These are phyloP conservation scores for Sporothrix pseudoabietina DNA, from an alignment of 2,329 filamentous ascomycete species.

Conservation along the genomic window DNA sequence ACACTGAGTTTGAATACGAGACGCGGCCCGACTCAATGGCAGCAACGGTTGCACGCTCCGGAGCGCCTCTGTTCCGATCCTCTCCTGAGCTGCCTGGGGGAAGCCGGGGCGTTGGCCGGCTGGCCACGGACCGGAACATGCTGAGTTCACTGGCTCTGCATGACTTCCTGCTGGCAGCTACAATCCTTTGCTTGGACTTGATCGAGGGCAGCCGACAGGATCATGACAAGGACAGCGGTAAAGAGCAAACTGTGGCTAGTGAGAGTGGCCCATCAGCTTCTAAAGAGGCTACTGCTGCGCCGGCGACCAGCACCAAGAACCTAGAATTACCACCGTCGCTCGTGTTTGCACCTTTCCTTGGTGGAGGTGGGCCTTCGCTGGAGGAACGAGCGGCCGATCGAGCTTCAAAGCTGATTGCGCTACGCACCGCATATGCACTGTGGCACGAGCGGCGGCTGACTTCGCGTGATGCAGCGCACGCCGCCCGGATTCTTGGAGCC, in stretches of 20 bases:
- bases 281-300: neutral
- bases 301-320: neutral
- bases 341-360: neutral
- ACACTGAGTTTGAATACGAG: slow-evolving; percentile 52
- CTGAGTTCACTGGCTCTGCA: slow-evolving; percentile 59
- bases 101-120: slow-evolving; percentile 48
- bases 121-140: slow-evolving; percentile 58
- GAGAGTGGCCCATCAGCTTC: neutral
- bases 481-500: slow-evolving; percentile 49
- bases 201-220: slow-evolving; percentile 43
- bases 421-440: slow-evolving; percentile 49
- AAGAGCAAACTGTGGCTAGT: neutral
- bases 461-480: slow-evolving; percentile 50
- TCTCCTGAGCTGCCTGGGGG: neutral
- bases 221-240: neutral
- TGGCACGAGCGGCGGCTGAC: slow-evolving; percentile 49
- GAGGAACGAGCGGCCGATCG: slow-evolving; percentile 29
- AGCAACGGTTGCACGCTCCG: neutral
- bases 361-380: slow-evolving; percentile 21
- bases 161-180: slow-evolving; percentile 63
- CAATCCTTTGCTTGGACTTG: slow-evolving; percentile 59
- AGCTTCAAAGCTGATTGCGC: slow-evolving; percentile 44
- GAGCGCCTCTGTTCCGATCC: neutral
- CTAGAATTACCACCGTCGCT: neutral
- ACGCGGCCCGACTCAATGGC: slow-evolving; percentile 45